Evolutionary conservation across 306 rosid genomes (phyloP).

Genomic region (Medicago lupulina): DNA sequence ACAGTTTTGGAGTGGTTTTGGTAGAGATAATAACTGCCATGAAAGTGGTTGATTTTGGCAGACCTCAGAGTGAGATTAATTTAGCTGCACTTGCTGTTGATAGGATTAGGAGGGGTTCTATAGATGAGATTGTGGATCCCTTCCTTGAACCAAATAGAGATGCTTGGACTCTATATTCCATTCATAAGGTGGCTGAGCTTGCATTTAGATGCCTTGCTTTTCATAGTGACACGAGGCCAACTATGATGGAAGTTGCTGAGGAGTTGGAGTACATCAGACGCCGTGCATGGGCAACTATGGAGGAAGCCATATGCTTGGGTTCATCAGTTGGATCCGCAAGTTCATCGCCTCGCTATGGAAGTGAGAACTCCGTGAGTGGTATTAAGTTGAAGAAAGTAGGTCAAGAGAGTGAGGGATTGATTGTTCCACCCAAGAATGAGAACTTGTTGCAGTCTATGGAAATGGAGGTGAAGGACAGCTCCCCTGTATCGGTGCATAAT

Average conservation of each 20-base stretch:
- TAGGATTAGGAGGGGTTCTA: slow-evolving; percentile 76
- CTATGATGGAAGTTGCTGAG: slow-evolving; percentile 94
- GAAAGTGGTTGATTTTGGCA: slow-evolving; percentile 89
- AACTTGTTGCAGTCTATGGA: slow-evolving; percentile 46
- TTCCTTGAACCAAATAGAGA: slow-evolving; percentile 89
- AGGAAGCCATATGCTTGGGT: slow-evolving; percentile 61
- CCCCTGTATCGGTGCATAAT: slow-evolving; percentile 90
- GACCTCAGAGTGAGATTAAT: slow-evolving; percentile 82
- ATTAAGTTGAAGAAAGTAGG: slow-evolving; percentile 45
- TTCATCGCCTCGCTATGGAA: slow-evolving; percentile 65
- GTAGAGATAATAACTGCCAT: slow-evolving; percentile 90
- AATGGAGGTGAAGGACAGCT: slow-evolving; percentile 61
- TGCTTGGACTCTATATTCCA: slow-evolving; percentile 94
- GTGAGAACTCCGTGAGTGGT: slow-evolving; percentile 58
- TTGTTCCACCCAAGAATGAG: slow-evolving; percentile 50
- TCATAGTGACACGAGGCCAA: slow-evolving; percentile 91
- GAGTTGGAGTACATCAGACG: slow-evolving; percentile 77
- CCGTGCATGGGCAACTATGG: slow-evolving; percentile 85
- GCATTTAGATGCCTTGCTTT: slow-evolving; percentile 98
- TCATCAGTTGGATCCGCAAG: slow-evolving; percentile 67
- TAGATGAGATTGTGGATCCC: slow-evolving; percentile 89
- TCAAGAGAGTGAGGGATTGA: slow-evolving; percentile 62
- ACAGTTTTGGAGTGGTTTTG: slow-evolving; percentile 94
- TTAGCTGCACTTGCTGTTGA: slow-evolving; percentile 97
- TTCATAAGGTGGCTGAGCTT: slow-evolving; percentile 91